Evolutionary conservation across 1,139 yeast species (phyloP).

Genomic region (Diutina pseudorugosa): DNA sequence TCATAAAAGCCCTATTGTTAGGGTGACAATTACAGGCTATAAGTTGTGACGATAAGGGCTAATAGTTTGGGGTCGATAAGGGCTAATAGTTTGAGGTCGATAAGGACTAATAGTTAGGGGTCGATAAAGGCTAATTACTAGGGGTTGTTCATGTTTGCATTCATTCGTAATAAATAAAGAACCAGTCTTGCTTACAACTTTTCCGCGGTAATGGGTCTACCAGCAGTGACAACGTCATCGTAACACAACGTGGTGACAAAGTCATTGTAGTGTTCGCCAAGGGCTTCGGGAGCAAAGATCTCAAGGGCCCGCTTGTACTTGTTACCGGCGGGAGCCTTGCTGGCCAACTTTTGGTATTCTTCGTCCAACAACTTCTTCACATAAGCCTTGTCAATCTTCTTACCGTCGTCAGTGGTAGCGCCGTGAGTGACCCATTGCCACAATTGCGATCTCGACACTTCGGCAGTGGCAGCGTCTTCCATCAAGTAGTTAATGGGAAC

Average conservation of each 20-base stretch:
- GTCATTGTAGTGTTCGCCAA: conserved; percentile 57
- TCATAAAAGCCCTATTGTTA: too few relatives aligned
- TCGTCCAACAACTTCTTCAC: conserved; percentile 45
- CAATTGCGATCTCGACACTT: conserved; percentile 70
- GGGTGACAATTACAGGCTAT: too few relatives aligned
- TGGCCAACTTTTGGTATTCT: conserved; percentile 46
- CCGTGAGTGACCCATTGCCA: conserved; percentile 82
- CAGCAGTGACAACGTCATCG: conserved; percentile 52
- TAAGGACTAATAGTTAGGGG: too few relatives aligned
- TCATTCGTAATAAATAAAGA: not conserved
- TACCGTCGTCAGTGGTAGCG: conserved; percentile 48
- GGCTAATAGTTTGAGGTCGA: too few relatives aligned
- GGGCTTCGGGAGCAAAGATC: conserved; percentile 54
- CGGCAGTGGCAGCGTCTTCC: conserved; percentile 88
- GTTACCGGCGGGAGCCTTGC: conserved; percentile 36
- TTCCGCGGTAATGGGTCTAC: conserved; percentile 33
- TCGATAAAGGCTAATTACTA: not conserved
- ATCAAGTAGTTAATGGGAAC: conserved; percentile 73
- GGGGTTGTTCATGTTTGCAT: not conserved
- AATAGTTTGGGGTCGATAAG: too few relatives aligned
- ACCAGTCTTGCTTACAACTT: conserved; percentile 19
- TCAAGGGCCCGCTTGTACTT: conserved; percentile 54
- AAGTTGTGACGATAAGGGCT: too few relatives aligned
- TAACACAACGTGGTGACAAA: conserved; percentile 59
- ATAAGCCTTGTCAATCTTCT: conserved; percentile 44